A percentile compares a stretch with the other conserved stretches of the same genome.
These are phyloP conservation scores for Epithemia pelagica DNA, from an alignment of 108 stramenopile genomes.

Conservation along the genomic window DNA sequence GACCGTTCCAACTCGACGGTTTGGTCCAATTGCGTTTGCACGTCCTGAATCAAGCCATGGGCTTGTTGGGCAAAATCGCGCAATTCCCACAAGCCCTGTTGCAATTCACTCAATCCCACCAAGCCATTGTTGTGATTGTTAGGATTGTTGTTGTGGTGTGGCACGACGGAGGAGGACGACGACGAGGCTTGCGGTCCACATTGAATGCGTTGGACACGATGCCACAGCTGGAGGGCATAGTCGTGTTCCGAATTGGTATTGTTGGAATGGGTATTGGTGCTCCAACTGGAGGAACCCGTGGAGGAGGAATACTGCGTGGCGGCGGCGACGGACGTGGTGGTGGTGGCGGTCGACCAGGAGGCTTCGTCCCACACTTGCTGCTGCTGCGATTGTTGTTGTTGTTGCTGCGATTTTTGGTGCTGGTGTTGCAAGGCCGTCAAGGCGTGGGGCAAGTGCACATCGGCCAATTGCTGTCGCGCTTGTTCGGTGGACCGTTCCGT, in stretches of 20 bases:
- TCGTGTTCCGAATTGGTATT: neutral
- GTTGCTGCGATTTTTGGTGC: slow-evolving; percentile 1
- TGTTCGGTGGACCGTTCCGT: slow-evolving; percentile 28
- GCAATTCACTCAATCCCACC: slow-evolving; percentile 8
- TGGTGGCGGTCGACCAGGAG: neutral
- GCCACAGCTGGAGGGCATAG: slow-evolving; percentile 19
- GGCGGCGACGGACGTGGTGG: neutral
- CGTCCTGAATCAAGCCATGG: slow-evolving; percentile 14
- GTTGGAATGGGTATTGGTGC: neutral
- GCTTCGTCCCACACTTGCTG: neutral
- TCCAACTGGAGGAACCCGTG: neutral
- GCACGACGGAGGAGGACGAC: neutral
- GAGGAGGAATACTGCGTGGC: neutral
- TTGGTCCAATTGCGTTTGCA: slow-evolving; percentile 29
- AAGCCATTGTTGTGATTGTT: neutral
- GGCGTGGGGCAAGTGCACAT: slow-evolving; percentile 42
- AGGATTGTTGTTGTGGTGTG: neutral
- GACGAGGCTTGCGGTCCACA: slow-evolving; percentile 4
- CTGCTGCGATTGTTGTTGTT: neutral
- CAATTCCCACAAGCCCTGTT: slow-evolving; percentile 47
- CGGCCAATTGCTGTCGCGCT: slow-evolving; percentile 25
- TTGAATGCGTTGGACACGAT: slow-evolving; percentile 33
- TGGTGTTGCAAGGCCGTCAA: slow-evolving; percentile 43
- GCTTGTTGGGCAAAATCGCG: slow-evolving; percentile 40
- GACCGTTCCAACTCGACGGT: slow-evolving; percentile 32